Evolutionary conservation across 106 monocot species (phyloP).

Genomic region (Phalaenopsis aphrodite): DNA sequence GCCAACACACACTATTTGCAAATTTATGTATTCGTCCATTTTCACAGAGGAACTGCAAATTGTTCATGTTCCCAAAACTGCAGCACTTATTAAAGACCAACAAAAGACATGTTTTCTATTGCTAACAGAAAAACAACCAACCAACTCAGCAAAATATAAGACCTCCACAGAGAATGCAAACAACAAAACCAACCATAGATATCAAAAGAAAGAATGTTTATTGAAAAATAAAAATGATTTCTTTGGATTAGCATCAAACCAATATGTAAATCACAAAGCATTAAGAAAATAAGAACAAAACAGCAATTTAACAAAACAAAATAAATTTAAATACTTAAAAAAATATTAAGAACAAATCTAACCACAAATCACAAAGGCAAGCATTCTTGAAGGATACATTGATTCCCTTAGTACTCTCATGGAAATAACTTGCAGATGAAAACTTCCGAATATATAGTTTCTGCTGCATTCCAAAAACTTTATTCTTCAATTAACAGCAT

Average conservation of each 20-base stretch:
- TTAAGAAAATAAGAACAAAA: neutral
- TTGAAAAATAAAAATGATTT: neutral
- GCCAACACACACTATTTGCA: slow-evolving; percentile 97
- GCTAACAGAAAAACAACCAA: neutral
- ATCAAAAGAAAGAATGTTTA: neutral
- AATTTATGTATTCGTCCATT: slow-evolving; percentile 97
- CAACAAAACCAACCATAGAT: neutral
- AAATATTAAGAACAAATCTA: neutral
- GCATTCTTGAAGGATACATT: slow-evolving; percentile 60
- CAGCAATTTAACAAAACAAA: neutral
- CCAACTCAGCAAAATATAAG: neutral
- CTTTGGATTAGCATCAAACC: neutral
- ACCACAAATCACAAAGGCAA: neutral
- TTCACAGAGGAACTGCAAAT: slow-evolving; percentile 94
- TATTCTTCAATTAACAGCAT: neutral
- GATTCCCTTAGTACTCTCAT: slow-evolving; percentile 85
- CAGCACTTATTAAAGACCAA: slow-evolving; percentile 41
- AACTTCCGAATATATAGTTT: slow-evolving; percentile 31
- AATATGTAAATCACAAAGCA: neutral
- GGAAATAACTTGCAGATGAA: slow-evolving; percentile 80
- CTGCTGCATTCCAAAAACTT: slow-evolving; percentile 37
- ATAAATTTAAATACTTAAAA: neutral
- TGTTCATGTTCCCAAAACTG: slow-evolving; percentile 87
- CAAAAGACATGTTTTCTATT: neutral
- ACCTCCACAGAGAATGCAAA: neutral